Conservation (phyloP, 108 stramenopile genomes). For the Nannochloropsis gaditana region DNA sequence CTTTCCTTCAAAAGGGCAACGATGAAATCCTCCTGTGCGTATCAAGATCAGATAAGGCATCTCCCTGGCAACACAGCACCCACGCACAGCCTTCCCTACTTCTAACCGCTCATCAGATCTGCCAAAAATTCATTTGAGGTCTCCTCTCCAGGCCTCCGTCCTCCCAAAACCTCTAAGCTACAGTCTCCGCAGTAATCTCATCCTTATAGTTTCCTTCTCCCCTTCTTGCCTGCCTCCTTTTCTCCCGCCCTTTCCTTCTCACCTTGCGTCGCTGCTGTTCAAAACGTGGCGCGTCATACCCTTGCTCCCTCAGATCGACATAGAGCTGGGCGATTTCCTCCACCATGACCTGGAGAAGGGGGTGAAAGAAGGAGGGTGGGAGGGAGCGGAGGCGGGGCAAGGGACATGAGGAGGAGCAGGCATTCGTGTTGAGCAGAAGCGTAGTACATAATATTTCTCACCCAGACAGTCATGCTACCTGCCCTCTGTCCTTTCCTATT, state of each 20-base stretch:
- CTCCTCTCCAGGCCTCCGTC: too few relatives aligned
- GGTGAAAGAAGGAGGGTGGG: neutral
- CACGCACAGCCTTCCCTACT: neutral
- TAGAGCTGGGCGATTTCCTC: conserved; percentile 3
- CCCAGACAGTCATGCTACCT: too few relatives aligned
- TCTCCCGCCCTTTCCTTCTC: neutral
- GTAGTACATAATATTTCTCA: too few relatives aligned
- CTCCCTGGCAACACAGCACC: neutral
- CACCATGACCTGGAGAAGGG: neutral
- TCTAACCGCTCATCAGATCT: too few relatives aligned
- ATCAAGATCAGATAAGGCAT: neutral
- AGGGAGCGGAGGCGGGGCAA: neutral
- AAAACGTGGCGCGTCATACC: neutral
- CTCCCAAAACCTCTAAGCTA: too few relatives aligned
- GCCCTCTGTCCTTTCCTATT: neutral
- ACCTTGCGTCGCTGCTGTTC: neutral
- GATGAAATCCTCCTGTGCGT: neutral
- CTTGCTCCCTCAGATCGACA: neutral
- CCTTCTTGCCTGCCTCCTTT: neutral
- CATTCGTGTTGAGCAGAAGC: too few relatives aligned
- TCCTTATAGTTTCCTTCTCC: neutral
- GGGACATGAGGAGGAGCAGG: too few relatives aligned
- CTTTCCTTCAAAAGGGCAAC: neutral
- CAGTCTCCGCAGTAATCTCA: too few relatives aligned
- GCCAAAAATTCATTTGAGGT: too few relatives aligned